Evolutionary conservation across 1,139 yeast genomes (phyloP).

Genomic region (Sporopachydermia cereana): DNA sequence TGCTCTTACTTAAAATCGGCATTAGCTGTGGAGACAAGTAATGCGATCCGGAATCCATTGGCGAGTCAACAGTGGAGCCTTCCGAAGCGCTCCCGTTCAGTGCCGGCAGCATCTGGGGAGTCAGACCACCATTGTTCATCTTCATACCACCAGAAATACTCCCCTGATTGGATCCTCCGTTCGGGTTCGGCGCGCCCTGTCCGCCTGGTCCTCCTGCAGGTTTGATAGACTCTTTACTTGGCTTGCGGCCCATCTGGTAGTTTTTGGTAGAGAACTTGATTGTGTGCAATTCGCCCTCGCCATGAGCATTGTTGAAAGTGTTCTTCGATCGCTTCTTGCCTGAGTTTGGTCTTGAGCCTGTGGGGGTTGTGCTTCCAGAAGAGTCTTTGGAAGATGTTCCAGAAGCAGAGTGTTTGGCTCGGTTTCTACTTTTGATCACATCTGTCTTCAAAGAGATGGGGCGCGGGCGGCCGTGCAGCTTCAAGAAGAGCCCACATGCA

Average conservation of each 20-base stretch:
- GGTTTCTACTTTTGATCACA: slow-evolving; percentile 44
- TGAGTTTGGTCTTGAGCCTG: not conserved
- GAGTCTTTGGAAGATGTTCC: slow-evolving; percentile 7
- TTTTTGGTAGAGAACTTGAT: not conserved
- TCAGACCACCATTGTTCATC: not conserved
- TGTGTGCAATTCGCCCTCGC: slow-evolving; percentile 1
- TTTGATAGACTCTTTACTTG: not conserved
- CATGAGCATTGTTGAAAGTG: not conserved
- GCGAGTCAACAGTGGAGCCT: not conserved
- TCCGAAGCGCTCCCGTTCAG: not conserved
- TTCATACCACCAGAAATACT: not conserved
- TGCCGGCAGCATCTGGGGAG: not conserved
- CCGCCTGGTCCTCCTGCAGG: not conserved
- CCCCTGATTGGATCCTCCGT: too few species aligned
- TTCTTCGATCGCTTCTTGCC: slow-evolving; percentile 7
- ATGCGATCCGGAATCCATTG: not conserved
- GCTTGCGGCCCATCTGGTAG: not conserved
- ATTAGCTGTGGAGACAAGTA: not conserved
- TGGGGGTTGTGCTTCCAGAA: slow-evolving; percentile 1
- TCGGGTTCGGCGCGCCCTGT: not conserved
- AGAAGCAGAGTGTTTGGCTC: slow-evolving; percentile 43
- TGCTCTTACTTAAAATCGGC: not conserved
- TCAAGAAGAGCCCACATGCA: slow-evolving; percentile 48
- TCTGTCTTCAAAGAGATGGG: slow-evolving; percentile 47
- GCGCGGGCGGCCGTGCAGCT: slow-evolving; percentile 46